Conservation (phyloP, 805 yeast species). For the Nakazawaea populi region DNA sequence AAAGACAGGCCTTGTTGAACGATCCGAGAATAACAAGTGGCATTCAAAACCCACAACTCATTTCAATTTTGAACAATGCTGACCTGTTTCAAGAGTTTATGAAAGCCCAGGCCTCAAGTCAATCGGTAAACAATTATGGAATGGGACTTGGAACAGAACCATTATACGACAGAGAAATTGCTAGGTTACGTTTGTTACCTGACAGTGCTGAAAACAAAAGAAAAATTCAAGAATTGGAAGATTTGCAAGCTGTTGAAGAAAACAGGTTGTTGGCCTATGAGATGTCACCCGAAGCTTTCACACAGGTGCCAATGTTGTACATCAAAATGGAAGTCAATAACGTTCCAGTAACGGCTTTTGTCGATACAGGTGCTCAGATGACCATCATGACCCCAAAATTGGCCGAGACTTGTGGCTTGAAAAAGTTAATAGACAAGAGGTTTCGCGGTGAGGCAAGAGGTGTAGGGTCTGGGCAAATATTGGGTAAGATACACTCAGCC, state of each 20-base stretch:
- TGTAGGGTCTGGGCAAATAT: slow-evolving; percentile 74
- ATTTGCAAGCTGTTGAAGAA: slow-evolving; percentile 71
- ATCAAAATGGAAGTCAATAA: slow-evolving; percentile 77
- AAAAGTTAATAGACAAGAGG: slow-evolving; percentile 71
- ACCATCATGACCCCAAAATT: slow-evolving; percentile 77
- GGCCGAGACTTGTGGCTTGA: slow-evolving; percentile 67
- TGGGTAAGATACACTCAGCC: slow-evolving; percentile 85
- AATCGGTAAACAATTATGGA: neutral
- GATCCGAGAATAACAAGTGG: slow-evolving; percentile 27
- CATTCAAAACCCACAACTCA: slow-evolving; percentile 17
- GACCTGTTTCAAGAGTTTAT: slow-evolving; percentile 25
- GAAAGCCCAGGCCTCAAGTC: slow-evolving; percentile 4
- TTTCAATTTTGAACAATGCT: slow-evolving; percentile 15
- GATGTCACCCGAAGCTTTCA: slow-evolving; percentile 85
- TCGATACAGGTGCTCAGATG: slow-evolving; percentile 93
- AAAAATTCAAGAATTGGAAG: slow-evolving; percentile 59
- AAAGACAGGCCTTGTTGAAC: slow-evolving; percentile 41
- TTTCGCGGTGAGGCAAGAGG: slow-evolving; percentile 84
- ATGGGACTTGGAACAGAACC: slow-evolving; percentile 7
- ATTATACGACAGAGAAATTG: slow-evolving; percentile 3
- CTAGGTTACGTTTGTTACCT: slow-evolving; percentile 29
- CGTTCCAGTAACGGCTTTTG: slow-evolving; percentile 79
- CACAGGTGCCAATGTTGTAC: slow-evolving; percentile 77
- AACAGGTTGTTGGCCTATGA: slow-evolving; percentile 78
- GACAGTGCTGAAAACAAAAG: slow-evolving; percentile 66